Conservation (phyloP, 1,284 basidiomycete genomes). For the Cutaneotrichosporon sp. region DNA sequence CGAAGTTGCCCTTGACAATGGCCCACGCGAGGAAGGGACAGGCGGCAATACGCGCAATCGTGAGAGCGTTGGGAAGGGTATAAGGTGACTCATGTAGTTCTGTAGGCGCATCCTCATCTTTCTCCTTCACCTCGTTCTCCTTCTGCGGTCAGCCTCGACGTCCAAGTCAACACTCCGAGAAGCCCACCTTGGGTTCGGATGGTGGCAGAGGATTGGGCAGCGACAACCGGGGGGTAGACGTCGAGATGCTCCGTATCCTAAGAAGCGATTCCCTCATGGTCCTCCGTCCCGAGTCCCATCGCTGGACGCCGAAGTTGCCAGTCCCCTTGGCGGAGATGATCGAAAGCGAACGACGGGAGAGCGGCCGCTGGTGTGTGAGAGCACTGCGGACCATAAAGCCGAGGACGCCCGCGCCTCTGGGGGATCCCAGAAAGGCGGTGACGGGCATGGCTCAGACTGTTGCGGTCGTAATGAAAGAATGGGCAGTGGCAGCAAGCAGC, state of each 20-base stretch:
- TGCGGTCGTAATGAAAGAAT: too few relatives aligned
- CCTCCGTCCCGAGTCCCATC: too few relatives aligned
- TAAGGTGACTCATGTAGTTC: slow-evolving; percentile 78
- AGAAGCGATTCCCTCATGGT: too few relatives aligned
- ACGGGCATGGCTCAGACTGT: slow-evolving; percentile 7
- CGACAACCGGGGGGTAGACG: too few relatives aligned
- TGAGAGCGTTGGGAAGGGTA: slow-evolving; percentile 88
- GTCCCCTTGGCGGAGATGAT: not conserved
- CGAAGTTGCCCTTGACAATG: slow-evolving; percentile 79
- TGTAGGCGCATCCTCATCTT: not conserved
- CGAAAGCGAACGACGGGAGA: not conserved
- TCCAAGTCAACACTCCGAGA: too few relatives aligned
- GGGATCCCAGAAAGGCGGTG: slow-evolving; percentile 8
- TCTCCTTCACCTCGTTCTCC: not conserved
- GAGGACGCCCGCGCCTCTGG: slow-evolving; percentile 1
- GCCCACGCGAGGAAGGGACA: slow-evolving; percentile 88
- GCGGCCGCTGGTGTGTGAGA: not conserved
- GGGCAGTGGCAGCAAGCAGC: too few relatives aligned
- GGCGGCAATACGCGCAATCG: slow-evolving; percentile 74
- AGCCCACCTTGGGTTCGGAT: too few relatives aligned
- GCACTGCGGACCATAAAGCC: too few relatives aligned
- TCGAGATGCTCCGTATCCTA: too few relatives aligned
- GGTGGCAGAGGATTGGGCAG: too few relatives aligned
- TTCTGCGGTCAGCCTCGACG: not conserved
- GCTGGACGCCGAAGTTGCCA: not conserved